Evolutionary conservation across 768 basidiomycete genomes (phyloP).

Genomic region (Trametes coccinea): DNA sequence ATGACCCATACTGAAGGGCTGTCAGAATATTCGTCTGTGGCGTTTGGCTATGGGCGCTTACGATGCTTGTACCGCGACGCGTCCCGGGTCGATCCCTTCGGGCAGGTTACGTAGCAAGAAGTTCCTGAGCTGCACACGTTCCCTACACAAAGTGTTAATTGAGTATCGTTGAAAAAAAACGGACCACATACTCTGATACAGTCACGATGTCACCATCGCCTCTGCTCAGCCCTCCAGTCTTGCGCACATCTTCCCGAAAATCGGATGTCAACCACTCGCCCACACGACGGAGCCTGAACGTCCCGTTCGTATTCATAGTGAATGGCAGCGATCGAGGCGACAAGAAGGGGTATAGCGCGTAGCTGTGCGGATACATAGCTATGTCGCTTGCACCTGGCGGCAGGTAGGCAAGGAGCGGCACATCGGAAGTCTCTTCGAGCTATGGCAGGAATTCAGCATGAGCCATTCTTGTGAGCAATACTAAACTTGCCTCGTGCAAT

Average conservation of each 20-base stretch:
- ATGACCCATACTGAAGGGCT: slow-evolving; percentile 54
- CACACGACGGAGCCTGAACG: slow-evolving; percentile 63
- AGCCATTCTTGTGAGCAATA: background rate
- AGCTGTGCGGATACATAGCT: slow-evolving; percentile 38
- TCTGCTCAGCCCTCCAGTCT: slow-evolving; percentile 41
- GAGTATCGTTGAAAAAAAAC: background rate
- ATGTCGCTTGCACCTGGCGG: slow-evolving; percentile 15
- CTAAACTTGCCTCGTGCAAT: slow-evolving; percentile 48
- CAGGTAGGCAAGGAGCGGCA: slow-evolving; percentile 25
- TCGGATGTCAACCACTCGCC: slow-evolving; percentile 55
- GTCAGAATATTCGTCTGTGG: background rate
- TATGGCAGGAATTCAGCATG: background rate
- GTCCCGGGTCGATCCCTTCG: background rate
- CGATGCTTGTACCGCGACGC: slow-evolving; percentile 27
- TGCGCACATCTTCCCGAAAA: slow-evolving; percentile 36
- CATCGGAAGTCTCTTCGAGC: slow-evolving; percentile 1
- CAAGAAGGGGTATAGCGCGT: slow-evolving; percentile 71
- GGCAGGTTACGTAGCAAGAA: slow-evolving; percentile 9
- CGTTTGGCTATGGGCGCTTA: slow-evolving; percentile 12
- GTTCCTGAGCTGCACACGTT: slow-evolving; percentile 12
- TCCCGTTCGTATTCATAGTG: slow-evolving; percentile 42
- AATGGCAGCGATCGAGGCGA: slow-evolving; percentile 50
- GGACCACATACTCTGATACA: slow-evolving; percentile 38
- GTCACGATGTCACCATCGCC: slow-evolving; percentile 38
- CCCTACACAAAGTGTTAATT: background rate